Conservation (phyloP, 768 basidiomycete species). For the Termitomyces sp. region DNA sequence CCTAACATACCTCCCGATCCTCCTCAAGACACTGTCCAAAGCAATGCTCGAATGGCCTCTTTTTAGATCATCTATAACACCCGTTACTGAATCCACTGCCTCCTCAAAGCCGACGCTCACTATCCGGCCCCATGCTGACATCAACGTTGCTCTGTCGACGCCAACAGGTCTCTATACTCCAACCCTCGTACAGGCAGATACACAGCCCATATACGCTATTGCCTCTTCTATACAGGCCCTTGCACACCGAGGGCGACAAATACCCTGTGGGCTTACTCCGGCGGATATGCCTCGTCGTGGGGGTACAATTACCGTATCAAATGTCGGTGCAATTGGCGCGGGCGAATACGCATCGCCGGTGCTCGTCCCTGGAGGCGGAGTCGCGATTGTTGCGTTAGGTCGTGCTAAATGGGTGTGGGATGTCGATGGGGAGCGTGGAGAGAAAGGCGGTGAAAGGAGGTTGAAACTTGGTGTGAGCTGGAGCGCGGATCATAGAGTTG, state of each 20-base stretch:
- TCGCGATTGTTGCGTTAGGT: conserved; percentile 82
- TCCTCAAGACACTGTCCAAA: conserved; percentile 76
- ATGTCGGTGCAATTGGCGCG: conserved; percentile 75
- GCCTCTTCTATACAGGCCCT: conserved; percentile 58
- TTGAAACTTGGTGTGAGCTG: conserved; percentile 68
- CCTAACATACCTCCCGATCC: conserved; percentile 78
- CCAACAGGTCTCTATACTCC: conserved; percentile 84
- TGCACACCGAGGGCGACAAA: conserved; percentile 59
- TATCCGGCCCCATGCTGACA: conserved; percentile 70
- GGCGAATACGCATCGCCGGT: conserved; percentile 71
- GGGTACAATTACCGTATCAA: conserved; percentile 77
- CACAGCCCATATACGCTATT: conserved; percentile 52
- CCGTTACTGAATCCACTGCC: conserved; percentile 17
- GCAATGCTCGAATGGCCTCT: conserved; percentile 85
- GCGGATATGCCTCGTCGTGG: conserved; percentile 72
- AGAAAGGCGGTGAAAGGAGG: conserved; percentile 45
- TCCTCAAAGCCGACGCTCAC: conserved; percentile 59
- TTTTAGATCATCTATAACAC: conserved; percentile 71
- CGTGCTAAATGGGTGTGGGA: conserved; percentile 76
- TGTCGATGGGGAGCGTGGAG: conserved; percentile 42
- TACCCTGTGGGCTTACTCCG: conserved; percentile 57
- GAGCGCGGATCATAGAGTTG: conserved; percentile 83
- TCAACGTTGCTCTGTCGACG: conserved; percentile 72
- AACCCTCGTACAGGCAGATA: conserved; percentile 52
- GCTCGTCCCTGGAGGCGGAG: conserved; percentile 76